Evolutionary conservation across 2,329 filamentous ascomycete genomes (phyloP), one percentile per base, ranked within the genome.

Genomic region (Fusarium irregulare): DNA sequence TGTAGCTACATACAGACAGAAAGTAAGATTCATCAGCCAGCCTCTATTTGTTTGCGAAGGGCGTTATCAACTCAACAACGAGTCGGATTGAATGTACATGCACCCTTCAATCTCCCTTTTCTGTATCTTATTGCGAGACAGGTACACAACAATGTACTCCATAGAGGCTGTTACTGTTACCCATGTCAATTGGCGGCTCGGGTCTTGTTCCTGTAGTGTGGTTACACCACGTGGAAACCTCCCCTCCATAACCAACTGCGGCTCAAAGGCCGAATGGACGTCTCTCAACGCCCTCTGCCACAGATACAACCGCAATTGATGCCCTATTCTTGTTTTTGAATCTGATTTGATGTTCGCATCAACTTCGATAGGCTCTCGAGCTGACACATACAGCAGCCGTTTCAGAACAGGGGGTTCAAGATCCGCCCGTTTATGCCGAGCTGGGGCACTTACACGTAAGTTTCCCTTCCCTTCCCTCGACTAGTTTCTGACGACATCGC

Each of bases 151-250:
- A 16, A 34, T 50, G 32, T 23, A 21, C 32, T 32, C 46, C 58
- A 53, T 42, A 58, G 50, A 37, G 34, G 10, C 34, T 37, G 34
- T 37, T n/a, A 37, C 34, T 37, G 34, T 37, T 37, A 37, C 34
- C 34, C 34, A 37, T 37, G 34, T 37, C 25, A 42, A 30, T 45
- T 54, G 57, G 45, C 21, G 53, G 37, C 60, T 51, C 65, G 49
- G 49, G 34, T 51, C 49, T 51, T 41, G 59, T 45, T 44, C 41
- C 32, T 71, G 16, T 54, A 64, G 56, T 67, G 68, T 65, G 69
- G 73, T 74, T 75, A 67, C 69, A 75, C 73, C 73, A 73, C 73
- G 73, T 75, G 73, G 66, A 64, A 72, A 69, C 59, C 55, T 63
- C 58, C 55, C 62, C 59, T 46, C 66, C 61, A 66, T 57, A 58